phyloP scores from a whole-genome alignment of 1,284 basidiomycete genomes.

The Malassezia globosa region DNA sequence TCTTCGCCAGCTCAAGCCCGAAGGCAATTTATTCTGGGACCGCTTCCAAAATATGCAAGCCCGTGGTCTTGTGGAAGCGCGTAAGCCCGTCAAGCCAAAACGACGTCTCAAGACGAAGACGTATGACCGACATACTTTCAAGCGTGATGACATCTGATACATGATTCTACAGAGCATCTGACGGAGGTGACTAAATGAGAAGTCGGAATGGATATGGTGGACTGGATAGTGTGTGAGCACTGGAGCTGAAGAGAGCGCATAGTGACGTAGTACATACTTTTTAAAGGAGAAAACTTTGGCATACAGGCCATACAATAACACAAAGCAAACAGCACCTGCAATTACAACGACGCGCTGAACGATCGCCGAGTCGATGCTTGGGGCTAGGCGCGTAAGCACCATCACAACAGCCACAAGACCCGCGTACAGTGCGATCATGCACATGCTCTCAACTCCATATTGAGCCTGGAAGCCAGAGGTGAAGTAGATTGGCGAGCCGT shows the following conservation, averaged over 20 bases:
- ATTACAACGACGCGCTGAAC: slow-evolving; percentile 10
- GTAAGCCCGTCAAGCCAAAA: slow-evolving; percentile 50
- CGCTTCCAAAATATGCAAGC: slow-evolving; percentile 72
- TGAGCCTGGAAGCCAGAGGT: slow-evolving; percentile 79
- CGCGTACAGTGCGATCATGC: slow-evolving; percentile 62
- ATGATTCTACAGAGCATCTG: too few relatives aligned
- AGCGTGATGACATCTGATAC: slow-evolving; percentile 8
- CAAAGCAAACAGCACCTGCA: not conserved
- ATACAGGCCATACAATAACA: slow-evolving; percentile 2
- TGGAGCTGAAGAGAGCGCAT: too few relatives aligned
- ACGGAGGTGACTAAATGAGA: slow-evolving; percentile 6
- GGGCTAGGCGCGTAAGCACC: slow-evolving; percentile 4
- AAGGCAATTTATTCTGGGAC: slow-evolving; percentile 84
- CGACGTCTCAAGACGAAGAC: slow-evolving; percentile 1
- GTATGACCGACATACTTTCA: slow-evolving; percentile 16
- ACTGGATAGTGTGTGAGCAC: not conserved
- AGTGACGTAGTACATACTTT: slow-evolving; percentile 4
- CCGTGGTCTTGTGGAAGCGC: slow-evolving; percentile 64
- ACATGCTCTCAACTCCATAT: slow-evolving; percentile 81
- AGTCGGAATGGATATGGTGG: slow-evolving; percentile 15
- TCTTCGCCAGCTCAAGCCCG: slow-evolving; percentile 74
- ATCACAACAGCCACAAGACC: not conserved
- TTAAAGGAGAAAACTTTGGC: slow-evolving; percentile 9
- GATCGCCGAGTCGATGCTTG: not conserved
- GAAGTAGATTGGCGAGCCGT: slow-evolving; percentile 56